A percentile compares a stretch with the other conserved stretches of the same genome.
phyloP scores from a whole-genome alignment of 768 basidiomycete genomes.

The Mycena rebaudengoi region DNA sequence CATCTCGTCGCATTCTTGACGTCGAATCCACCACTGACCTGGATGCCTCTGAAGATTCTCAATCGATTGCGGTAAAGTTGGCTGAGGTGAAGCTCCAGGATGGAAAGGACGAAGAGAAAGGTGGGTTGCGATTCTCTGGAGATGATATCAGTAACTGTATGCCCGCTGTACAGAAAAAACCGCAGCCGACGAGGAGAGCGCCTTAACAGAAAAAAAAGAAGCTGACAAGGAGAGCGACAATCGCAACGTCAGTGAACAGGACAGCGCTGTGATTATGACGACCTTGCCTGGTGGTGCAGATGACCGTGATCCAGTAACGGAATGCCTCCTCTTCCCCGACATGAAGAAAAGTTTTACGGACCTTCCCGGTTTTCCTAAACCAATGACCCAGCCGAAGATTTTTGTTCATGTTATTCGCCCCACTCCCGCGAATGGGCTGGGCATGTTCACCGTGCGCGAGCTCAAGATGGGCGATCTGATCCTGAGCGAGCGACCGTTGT shows the following conservation, averaged over 20 bases:
- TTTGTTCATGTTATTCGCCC: not conserved
- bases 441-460: constrained; percentile 7
- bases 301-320: not conserved
- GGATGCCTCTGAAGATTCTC: no score
- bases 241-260: not conserved
- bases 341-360: constrained; percentile 2
- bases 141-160: no score
- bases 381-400: not conserved
- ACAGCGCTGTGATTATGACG: constrained; percentile 5
- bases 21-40: no score
- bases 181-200: no score
- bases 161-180: no score
- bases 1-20: no score
- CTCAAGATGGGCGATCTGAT: constrained; percentile 13
- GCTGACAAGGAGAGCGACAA: not conserved
- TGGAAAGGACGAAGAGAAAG: no score
- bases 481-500: constrained; percentile 22
- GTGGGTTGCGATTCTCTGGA: no score
- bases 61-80: no score
- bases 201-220: no score
- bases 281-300: constrained; percentile 2
- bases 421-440: constrained; percentile 10
- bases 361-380: constrained; percentile 16
- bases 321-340: constrained; percentile 8
- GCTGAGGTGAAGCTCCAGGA: no score